Conservation (phyloP, 2,329 filamentous ascomycete species). For the Biscogniauxia mediterranea region DNA sequence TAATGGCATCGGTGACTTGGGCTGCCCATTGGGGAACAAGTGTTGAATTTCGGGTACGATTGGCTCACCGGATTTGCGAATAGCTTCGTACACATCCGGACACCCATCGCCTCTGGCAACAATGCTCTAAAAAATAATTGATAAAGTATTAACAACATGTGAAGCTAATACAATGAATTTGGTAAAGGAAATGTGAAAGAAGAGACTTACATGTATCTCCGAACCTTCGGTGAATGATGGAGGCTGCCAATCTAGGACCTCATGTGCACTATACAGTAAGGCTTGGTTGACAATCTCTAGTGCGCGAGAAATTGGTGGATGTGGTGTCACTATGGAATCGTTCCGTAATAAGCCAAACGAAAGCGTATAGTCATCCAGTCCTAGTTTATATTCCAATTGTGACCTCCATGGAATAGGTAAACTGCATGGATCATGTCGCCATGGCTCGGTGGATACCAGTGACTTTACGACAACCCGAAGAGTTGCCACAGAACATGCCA, state of each 20-base stretch:
- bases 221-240: not conserved
- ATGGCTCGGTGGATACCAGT: slow-evolving; percentile 58
- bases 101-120: not conserved
- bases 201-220: not conserved
- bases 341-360: not conserved
- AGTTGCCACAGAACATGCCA: slow-evolving; percentile 46
- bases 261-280: not conserved
- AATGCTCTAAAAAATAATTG: not conserved
- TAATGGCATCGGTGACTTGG: slow-evolving; percentile 45
- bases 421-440: slow-evolving; percentile 40
- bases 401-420: not conserved
- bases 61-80: not conserved
- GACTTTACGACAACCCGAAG: slow-evolving; percentile 39
- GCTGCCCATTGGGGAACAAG: slow-evolving; percentile 30
- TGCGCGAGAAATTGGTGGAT: not conserved
- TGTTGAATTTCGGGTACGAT: not conserved
- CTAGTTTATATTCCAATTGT: not conserved
- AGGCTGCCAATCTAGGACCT: not conserved
- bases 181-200: not conserved
- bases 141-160: too few species aligned
- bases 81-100: not conserved
- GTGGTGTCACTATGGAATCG: not conserved
- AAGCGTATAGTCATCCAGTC: not conserved
- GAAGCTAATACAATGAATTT: too few species aligned
- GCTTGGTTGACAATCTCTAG: not conserved